Base-by-base conservation (phyloP, 139 green algal genomes). In the Tetratostichococcus sp. region DNA sequence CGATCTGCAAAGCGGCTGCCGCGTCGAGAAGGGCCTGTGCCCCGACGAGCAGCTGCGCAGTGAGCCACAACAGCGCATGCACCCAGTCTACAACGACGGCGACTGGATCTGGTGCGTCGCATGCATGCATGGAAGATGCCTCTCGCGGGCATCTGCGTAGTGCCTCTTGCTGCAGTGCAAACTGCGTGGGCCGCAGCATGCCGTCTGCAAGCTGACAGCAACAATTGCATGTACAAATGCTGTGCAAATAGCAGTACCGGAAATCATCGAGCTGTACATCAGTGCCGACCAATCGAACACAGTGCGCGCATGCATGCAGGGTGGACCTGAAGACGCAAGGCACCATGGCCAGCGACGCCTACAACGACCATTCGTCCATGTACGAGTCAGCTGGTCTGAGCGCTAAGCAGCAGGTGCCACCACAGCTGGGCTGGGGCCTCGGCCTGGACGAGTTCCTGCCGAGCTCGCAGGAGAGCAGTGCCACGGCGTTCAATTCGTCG, bases 1-100 rank as follows among this genome's bases (percentile, higher is more conserved):
- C 22, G 71, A 75, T 43, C 72, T 82, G 43, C 30, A 31, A 25
- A 77, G 57, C 42, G 76, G 76, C n/a, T 71, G 76, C 1, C 65
- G 59, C 11, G 25, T 81, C 4, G 70, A 77, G 34, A 77, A 32
- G 59, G 71, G 75, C 31, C 66, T 81, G 0, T 23, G n/a, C 39
- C 8, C 39, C 17, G 76, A 71, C 23, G 22, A 77, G 11, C 31
- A 65, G 23, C 76, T 57, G 33, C 39, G 59, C 39, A 62, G 39
- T 21, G 59, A 66, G 22, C 39, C 62, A 26, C 75, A 81, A 71
- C 76, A 81, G 42, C 42, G 76, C 1, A 35, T 73, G 17, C 71
- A 81, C 33, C 58, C 28, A 31, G 76, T 81, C 2, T 62, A 62
- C 31, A 72, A 70, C 34, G 71, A 74, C 35, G 71, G 57, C 65